phyloP scores from a whole-genome alignment of 129 eudicot genomes.

The Dittrichia graveolens region DNA sequence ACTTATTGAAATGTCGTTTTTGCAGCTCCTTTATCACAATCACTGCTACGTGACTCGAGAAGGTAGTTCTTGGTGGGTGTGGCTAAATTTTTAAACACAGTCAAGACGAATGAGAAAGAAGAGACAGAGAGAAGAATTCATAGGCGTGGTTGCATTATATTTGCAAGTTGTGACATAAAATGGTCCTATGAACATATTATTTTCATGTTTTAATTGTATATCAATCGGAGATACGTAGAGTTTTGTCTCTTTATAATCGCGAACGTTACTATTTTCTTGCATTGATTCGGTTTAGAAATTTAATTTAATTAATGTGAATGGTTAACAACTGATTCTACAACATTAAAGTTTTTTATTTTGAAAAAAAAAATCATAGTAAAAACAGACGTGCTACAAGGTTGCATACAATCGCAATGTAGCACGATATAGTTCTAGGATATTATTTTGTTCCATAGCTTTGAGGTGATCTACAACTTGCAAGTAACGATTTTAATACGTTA shows the following conservation, averaged over 20 bases:
- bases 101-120: neutral
- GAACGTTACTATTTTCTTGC: no score
- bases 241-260: neutral
- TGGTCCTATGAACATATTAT: slow-evolving; percentile 9
- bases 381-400: no score
- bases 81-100: neutral
- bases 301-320: no score
- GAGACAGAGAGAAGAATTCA: neutral
- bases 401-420: no score
- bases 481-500: no score
- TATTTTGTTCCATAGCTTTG: no score
- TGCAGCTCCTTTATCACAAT: slow-evolving; percentile 39
- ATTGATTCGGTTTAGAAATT: no score
- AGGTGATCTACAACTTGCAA: no score
- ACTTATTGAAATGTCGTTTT: neutral
- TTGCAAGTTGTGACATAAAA: slow-evolving; percentile 20
- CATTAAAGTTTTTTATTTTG: no score
- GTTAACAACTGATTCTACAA: no score
- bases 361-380: no score
- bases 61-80: slow-evolving; percentile 16
- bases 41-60: slow-evolving; percentile 33
- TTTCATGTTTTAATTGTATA: slow-evolving; percentile 13
- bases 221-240: slow-evolving; percentile 18
- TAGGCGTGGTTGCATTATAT: neutral
- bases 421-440: no score